Evolutionary conservation across 768 basidiomycete species (phyloP).

Genomic region (Mycena maculata): DNA sequence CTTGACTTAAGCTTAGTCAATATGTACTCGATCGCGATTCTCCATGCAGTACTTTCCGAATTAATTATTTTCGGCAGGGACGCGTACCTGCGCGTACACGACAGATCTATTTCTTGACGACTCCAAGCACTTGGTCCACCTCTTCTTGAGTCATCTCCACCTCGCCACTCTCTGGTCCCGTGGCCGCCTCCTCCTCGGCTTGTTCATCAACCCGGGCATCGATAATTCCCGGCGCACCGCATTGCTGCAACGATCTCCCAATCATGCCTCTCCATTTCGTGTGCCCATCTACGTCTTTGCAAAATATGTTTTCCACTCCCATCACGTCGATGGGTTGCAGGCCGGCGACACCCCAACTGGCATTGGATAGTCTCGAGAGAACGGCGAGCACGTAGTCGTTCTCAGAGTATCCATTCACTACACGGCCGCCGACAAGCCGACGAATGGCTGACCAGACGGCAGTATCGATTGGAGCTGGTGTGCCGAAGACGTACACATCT

Average conservation of each 20-base stretch:
- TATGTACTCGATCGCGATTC: too few species aligned
- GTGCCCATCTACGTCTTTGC: slow-evolving; percentile 61
- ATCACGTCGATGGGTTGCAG: slow-evolving; percentile 58
- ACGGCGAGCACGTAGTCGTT: slow-evolving; percentile 68
- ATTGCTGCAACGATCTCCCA: slow-evolving; percentile 55
- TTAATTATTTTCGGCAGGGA: neutral
- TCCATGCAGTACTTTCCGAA: too few species aligned
- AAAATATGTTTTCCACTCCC: slow-evolving; percentile 65
- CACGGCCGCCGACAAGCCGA: slow-evolving; percentile 60
- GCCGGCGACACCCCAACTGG: slow-evolving; percentile 64
- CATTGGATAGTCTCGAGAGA: slow-evolving; percentile 58
- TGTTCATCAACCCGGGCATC: slow-evolving; percentile 51
- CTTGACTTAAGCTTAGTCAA: slow-evolving; percentile 1
- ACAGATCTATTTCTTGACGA: neutral
- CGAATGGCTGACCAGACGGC: slow-evolving; percentile 59
- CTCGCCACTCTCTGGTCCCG: slow-evolving; percentile 35
- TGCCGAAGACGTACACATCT: slow-evolving; percentile 67
- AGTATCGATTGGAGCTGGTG: slow-evolving; percentile 56
- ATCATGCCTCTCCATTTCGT: slow-evolving; percentile 62
- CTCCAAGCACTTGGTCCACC: slow-evolving; percentile 25
- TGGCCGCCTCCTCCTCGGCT: slow-evolving; percentile 42
- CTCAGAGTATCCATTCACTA: slow-evolving; percentile 65
- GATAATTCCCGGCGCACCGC: slow-evolving; percentile 53
- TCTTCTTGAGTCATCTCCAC: slow-evolving; percentile 34
- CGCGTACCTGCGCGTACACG: too few species aligned